phyloP scores from a whole-genome alignment of 768 basidiomycete genomes.

The Kwoniella mangroviensis region DNA sequence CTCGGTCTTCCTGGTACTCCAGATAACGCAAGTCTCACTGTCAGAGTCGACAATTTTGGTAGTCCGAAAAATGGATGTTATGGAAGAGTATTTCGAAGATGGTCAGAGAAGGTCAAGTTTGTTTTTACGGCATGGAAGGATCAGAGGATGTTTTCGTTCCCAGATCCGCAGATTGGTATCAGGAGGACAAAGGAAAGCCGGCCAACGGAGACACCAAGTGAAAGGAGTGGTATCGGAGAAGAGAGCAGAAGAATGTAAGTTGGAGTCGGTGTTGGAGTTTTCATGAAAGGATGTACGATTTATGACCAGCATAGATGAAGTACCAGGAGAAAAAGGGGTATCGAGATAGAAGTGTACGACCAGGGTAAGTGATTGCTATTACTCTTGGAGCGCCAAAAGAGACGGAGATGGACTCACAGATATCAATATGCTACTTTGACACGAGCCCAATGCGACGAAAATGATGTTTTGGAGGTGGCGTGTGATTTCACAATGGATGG shows the following conservation, averaged over 20 bases:
- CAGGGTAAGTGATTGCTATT: background rate
- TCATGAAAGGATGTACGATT: background rate
- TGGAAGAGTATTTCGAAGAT: background rate
- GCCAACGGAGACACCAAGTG: background rate
- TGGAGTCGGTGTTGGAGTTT: background rate
- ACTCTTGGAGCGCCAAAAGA: background rate
- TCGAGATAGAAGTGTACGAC: background rate
- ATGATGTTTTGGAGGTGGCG: background rate
- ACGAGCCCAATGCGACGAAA: background rate
- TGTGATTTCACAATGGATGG: slow-evolving; percentile 1
- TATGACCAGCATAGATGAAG: background rate
- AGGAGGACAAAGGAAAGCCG: slow-evolving; percentile 3
- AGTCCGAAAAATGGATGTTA: background rate
- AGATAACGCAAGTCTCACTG: background rate
- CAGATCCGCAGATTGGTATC: background rate
- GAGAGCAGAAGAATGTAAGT: background rate
- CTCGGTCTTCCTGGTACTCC: background rate
- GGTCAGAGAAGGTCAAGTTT: background rate
- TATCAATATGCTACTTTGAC: background rate
- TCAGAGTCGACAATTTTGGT: too few relatives aligned
- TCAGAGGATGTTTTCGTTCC: background rate
- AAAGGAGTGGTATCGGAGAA: too few relatives aligned
- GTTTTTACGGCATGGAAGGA: background rate
- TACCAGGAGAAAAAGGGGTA: background rate
- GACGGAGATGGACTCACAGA: background rate